Conservation (phyloP, 2,329 filamentous ascomycete species). For the Thermochaetoides dissita region DNA sequence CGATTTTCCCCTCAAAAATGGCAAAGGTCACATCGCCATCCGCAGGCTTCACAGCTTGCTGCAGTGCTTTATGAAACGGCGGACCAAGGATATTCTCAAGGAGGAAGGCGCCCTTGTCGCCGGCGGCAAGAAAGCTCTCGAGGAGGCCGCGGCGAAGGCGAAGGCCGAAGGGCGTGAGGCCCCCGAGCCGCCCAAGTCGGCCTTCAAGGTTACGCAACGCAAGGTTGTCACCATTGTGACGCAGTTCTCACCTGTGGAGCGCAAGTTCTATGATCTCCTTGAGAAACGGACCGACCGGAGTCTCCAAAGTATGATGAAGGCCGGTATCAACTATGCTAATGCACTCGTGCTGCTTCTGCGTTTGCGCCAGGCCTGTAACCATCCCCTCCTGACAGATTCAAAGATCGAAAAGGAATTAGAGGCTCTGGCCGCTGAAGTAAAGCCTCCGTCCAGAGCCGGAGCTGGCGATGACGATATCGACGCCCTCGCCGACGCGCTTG, state of each 20-base stretch:
- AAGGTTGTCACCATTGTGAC: conserved; percentile 71
- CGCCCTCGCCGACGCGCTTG: conserved; percentile 72
- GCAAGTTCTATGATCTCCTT: conserved; percentile 71
- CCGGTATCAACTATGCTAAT: conserved; percentile 78
- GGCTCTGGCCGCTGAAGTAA: conserved; percentile 53
- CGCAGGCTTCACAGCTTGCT: conserved; percentile 71
- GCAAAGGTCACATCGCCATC: conserved; percentile 79
- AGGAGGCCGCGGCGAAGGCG: conserved; percentile 25
- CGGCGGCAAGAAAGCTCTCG: conserved; percentile 46
- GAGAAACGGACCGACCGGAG: conserved; percentile 75
- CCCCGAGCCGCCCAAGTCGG: conserved; percentile 35
- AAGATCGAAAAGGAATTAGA: conserved; percentile 83
- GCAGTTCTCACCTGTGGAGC: conserved; percentile 66
- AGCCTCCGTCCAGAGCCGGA: conserved; percentile 34
- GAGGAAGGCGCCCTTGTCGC: conserved; percentile 68
- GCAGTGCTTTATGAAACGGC: conserved; percentile 94
- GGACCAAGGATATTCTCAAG: conserved; percentile 93
- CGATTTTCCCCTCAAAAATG: conserved; percentile 75
- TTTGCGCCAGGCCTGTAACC: conserved; percentile 85
- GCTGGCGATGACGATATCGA: conserved; percentile 59
- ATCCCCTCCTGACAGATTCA: conserved; percentile 73
- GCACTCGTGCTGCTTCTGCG: conserved; percentile 85
- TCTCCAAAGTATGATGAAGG: conserved; percentile 77
- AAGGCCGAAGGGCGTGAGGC: conserved; percentile 33
- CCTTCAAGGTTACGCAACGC: conserved; percentile 83